These are phyloP conservation scores for Bolboschoenoplectus hybrid DNA, from an alignment of 202 grass and related monocot species.

Conservation along the genomic window DNA sequence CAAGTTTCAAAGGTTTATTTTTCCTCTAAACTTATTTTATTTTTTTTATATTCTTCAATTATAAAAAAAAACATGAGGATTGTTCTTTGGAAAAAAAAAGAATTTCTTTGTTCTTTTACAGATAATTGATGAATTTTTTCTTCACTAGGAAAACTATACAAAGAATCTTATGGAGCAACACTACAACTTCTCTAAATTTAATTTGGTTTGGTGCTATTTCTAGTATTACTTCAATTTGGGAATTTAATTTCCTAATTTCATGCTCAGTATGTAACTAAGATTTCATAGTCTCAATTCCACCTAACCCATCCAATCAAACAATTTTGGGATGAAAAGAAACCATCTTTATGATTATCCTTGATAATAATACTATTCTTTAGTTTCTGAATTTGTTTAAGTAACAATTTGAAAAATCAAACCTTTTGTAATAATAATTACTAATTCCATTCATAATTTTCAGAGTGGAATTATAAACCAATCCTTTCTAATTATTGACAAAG, in stretches of 20 bases:
- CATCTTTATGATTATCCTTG: no score
- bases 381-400: neutral
- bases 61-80: neutral
- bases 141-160: constrained; percentile 20
- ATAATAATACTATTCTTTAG: neutral
- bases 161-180: constrained; percentile 10
- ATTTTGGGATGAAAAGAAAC: no score
- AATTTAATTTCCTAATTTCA: neutral
- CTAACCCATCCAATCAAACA: neutral
- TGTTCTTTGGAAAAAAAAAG: neutral
- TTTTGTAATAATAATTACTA: neutral
- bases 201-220: neutral
- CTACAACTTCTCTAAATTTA: neutral
- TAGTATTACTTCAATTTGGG: neutral
- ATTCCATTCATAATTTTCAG: neutral
- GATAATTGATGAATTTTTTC: neutral
- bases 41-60: neutral
- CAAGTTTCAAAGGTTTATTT: constrained; percentile 22
- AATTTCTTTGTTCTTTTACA: neutral
- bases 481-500: neutral
- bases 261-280: neutral
- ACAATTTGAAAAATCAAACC: neutral
- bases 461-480: neutral
- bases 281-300: neutral
- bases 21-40: neutral